phyloP scores from a whole-genome alignment of 2,329 filamentous ascomycete species.

The Phialemoniopsis sp. region DNA sequence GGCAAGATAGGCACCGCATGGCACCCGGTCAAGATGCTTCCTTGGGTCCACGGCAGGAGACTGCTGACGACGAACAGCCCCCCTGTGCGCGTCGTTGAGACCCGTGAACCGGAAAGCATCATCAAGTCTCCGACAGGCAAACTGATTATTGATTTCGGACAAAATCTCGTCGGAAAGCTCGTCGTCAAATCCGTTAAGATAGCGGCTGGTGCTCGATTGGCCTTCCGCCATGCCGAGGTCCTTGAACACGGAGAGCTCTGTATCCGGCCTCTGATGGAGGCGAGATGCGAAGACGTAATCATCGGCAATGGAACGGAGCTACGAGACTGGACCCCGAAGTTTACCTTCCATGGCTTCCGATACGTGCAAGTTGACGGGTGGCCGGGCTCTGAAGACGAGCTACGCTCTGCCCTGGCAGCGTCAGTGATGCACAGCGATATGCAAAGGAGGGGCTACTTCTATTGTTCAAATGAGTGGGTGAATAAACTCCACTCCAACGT shows the following conservation, averaged over 20 bases:
- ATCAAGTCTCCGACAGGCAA: conserved; percentile 23
- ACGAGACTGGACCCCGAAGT: conserved; percentile 29
- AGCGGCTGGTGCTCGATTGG: conserved; percentile 15
- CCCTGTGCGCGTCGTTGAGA: conserved; percentile 21
- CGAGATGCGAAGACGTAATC: conserved; percentile 26
- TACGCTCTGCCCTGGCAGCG: not conserved
- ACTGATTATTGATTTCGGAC: conserved; percentile 34
- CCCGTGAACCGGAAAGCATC: conserved; percentile 6
- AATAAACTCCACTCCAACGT: conserved; percentile 32
- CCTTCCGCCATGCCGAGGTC: conserved; percentile 32
- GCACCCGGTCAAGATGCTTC: no score
- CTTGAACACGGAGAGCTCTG: conserved; percentile 32
- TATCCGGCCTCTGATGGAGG: conserved; percentile 28
- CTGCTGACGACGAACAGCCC: conserved; percentile 5
- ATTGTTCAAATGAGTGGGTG: conserved; percentile 21
- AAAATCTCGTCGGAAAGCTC: conserved; percentile 32
- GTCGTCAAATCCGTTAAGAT: conserved; percentile 8
- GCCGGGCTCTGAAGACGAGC: conserved; percentile 3
- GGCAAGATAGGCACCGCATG: no score
- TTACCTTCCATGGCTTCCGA: conserved; percentile 40
- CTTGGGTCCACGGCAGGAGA: no score
- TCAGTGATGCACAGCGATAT: conserved; percentile 31
- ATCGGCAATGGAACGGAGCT: conserved; percentile 13
- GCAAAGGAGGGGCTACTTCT: conserved; percentile 29
- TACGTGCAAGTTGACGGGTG: conserved; percentile 34